phyloP scores from a whole-genome alignment of 169 alveolate species.

The Theileria sp. region DNA sequence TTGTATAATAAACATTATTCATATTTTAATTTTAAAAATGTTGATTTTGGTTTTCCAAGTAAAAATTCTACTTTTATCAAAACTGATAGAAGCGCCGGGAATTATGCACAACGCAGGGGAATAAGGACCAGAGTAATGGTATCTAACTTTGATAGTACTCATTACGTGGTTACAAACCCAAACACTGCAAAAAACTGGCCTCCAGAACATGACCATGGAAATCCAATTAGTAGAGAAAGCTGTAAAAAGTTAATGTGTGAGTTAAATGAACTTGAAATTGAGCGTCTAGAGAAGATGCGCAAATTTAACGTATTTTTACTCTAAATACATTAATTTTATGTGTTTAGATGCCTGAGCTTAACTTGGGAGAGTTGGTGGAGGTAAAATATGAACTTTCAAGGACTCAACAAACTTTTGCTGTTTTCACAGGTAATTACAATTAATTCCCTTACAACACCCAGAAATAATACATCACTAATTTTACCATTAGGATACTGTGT shows the following conservation, averaged over 20 bases:
- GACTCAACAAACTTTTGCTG: conserved; percentile 80
- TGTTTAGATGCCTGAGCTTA: conserved; percentile 58
- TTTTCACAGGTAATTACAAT: conserved; percentile 65
- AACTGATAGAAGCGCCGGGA: neutral
- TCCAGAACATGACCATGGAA: conserved; percentile 64
- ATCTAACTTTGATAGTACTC: conserved; percentile 40
- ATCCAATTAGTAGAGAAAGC: conserved; percentile 43
- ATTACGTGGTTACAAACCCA: conserved; percentile 59
- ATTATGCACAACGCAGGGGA: conserved; percentile 6
- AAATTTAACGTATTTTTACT: conserved; percentile 69
- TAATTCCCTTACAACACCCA: neutral
- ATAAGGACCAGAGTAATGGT: conserved; percentile 59
- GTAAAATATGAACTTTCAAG: conserved; percentile 78
- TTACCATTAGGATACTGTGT: conserved; percentile 73
- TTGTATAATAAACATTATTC: neutral
- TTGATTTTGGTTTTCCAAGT: neutral
- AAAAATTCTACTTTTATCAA: neutral
- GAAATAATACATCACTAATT: neutral
- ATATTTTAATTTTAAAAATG: neutral
- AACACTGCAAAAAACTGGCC: conserved; percentile 62
- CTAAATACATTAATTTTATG: neutral
- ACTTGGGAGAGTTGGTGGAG: conserved; percentile 74
- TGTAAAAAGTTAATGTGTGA: conserved; percentile 72
- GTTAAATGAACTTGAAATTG: conserved; percentile 70
- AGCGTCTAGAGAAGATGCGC: conserved; percentile 68